phyloP scores from a whole-genome alignment of 2,329 filamentous ascomycete genomes.

The Amauroascus niger region DNA sequence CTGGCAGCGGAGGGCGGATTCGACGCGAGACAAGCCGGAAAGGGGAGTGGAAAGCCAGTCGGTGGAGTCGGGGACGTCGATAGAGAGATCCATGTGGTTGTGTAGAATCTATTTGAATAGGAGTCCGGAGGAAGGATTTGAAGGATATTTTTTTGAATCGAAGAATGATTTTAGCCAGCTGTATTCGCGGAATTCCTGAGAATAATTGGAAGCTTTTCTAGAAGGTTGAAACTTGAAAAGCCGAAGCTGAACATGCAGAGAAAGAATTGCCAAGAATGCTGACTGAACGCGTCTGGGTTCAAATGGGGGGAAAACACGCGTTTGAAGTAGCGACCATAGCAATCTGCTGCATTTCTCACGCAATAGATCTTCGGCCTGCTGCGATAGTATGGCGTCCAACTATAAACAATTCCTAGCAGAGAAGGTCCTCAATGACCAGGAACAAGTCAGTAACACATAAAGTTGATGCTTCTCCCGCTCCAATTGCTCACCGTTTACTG shows the following conservation, averaged over 20 bases:
- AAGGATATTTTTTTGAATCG: too few relatives aligned
- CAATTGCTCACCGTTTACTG: slow-evolving; percentile 12
- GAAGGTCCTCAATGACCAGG: slow-evolving; percentile 65
- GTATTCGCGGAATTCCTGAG: too few relatives aligned
- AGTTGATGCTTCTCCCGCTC: neutral
- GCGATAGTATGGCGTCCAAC: slow-evolving; percentile 37
- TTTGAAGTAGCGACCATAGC: slow-evolving; percentile 19
- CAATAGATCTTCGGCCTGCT: neutral
- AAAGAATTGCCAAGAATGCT: slow-evolving; percentile 11
- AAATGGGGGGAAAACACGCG: slow-evolving; percentile 24
- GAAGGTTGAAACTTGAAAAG: neutral
- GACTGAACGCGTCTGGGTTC: slow-evolving; percentile 5
- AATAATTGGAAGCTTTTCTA: neutral
- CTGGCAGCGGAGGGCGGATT: slow-evolving; percentile 82
- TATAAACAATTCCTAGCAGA: slow-evolving; percentile 65
- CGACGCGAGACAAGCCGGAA: slow-evolving; percentile 45
- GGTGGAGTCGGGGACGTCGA: slow-evolving; percentile 37
- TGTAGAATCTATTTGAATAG: too few relatives aligned
- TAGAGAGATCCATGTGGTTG: slow-evolving; percentile 28
- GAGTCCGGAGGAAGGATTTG: neutral
- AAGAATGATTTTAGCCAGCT: too few relatives aligned
- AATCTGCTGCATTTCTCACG: neutral
- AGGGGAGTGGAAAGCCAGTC: slow-evolving; percentile 43
- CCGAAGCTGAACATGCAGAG: too few relatives aligned
- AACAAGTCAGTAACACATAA: slow-evolving; percentile 47